Base-by-base conservation (phyloP, 306 rosid genomes). In the Heteromeles arbutifolia region DNA sequence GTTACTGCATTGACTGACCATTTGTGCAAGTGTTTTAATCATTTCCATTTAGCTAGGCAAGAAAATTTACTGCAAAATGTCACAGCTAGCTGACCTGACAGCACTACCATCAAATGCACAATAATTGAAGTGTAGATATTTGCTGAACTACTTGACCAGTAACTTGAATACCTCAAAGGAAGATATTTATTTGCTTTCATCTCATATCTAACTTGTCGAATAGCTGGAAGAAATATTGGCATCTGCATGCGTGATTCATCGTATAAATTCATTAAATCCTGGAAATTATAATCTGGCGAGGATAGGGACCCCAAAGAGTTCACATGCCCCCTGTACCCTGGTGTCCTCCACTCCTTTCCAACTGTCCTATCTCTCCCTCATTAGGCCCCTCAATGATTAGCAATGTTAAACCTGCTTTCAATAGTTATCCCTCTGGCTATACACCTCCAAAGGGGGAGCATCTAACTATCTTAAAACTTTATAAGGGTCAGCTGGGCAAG, bases 271-370 rank as follows among this genome's bases (percentile, higher is more conserved):
- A 59, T 59, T 41, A 59, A 59, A 61, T 59, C 57, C 41, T 74
- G 65, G 80, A 70, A 78, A 74, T 52, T 12, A 39, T 57, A 65
- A 41, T 37, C 52, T 25, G 15, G 8, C 24, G 66, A 75, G 86
- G 88, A 24, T 25, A 70, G 91, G 93, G 89, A 37, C 88, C 91
- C 90, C 54, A 48, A 84, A 73, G 67, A 78, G 84, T 75, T 92
- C 97, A 90, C 93, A 91, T 91, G 93, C 74, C 72, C 74, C 72
- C 44, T 54, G 25, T 53, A 32, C 3, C 11, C 34, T 56, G 57
- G 91, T 80, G 87, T 81, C 74, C 85, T 88, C 88, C 87, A 75
- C 86, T 89, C 83, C 89, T 78, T 65, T 84, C 89, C 91, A 74
- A 83, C 90, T 81, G 88, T 88, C 83, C 66, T 17, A 17, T 50